Evolutionary conservation across 192 early-diverging fungal species (phyloP).

Genomic region (Backusella morwellensis): DNA sequence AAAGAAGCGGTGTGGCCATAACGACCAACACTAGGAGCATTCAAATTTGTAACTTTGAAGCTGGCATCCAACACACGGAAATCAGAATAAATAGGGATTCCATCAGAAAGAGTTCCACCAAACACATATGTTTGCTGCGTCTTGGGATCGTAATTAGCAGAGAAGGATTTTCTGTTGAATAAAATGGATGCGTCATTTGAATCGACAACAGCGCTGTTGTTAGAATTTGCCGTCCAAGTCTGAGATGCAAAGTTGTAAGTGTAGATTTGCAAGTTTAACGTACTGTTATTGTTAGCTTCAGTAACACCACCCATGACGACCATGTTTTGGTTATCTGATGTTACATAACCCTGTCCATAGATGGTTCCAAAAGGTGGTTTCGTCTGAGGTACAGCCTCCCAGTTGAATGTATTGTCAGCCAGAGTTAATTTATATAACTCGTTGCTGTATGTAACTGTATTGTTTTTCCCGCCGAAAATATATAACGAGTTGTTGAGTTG

Average conservation of each 20-base stretch:
- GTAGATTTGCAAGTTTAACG: slow-evolving; percentile 4
- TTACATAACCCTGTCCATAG: slow-evolving; percentile 11
- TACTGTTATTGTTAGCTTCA: not conserved
- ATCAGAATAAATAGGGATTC: not conserved
- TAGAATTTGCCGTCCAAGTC: not conserved
- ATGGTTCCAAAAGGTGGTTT: not conserved
- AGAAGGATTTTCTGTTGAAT: slow-evolving; percentile 12
- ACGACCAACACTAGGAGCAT: not conserved
- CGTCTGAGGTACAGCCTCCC: slow-evolving; percentile 9
- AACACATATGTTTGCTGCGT: slow-evolving; percentile 15
- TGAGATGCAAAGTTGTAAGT: slow-evolving; percentile 5
- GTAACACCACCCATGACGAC: slow-evolving; percentile 10
- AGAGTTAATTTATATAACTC: slow-evolving; percentile 18
- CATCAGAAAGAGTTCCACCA: slow-evolving; percentile 6
- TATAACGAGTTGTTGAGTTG: slow-evolving; percentile 17
- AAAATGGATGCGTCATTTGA: not conserved
- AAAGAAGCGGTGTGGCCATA: slow-evolving; percentile 25
- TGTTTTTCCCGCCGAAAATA: slow-evolving; percentile 20
- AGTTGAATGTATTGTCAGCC: slow-evolving; percentile 8
- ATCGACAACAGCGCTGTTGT: not conserved
- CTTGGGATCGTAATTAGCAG: slow-evolving; percentile 6
- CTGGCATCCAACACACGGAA: slow-evolving; percentile 16
- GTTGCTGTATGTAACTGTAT: slow-evolving; percentile 9
- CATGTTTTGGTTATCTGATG: slow-evolving; percentile 8
- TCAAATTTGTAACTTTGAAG: not conserved